A percentile compares a stretch with the other conserved stretches of the same genome.
These are phyloP conservation scores for Gastrodia elata DNA, from an alignment of 106 monocot species.

Conservation along the genomic window DNA sequence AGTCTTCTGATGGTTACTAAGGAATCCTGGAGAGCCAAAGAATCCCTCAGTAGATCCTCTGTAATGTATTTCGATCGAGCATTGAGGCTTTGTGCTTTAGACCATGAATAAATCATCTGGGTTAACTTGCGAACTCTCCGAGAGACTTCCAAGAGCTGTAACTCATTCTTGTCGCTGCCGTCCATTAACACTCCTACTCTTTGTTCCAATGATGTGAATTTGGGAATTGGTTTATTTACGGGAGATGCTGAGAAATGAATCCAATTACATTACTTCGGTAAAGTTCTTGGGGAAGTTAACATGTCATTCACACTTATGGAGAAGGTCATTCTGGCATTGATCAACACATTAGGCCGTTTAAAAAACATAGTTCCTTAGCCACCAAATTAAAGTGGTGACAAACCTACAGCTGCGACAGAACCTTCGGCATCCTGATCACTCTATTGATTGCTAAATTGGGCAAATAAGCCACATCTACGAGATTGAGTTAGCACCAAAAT, in stretches of 20 bases:
- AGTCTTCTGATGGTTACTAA: slow-evolving; percentile 39
- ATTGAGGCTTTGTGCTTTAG: slow-evolving; percentile 17
- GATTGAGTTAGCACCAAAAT: too few species aligned
- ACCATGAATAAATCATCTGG: slow-evolving; percentile 26
- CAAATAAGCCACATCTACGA: too few species aligned
- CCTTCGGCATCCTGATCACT: too few species aligned
- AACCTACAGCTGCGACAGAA: too few species aligned
- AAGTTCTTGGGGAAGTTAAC: neutral
- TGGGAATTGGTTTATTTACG: neutral
- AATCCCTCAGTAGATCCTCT: slow-evolving; percentile 35
- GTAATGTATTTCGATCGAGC: slow-evolving; percentile 22
- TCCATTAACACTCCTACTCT: slow-evolving; percentile 15
- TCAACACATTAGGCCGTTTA: neutral
- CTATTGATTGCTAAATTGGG: too few species aligned
- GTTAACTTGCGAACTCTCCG: slow-evolving; percentile 23
- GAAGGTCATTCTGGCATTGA: neutral
- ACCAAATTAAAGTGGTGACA: neutral
- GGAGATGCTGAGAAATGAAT: neutral
- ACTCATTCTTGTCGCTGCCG: slow-evolving; percentile 15
- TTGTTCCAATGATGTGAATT: neutral
- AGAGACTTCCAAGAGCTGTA: slow-evolving; percentile 28
- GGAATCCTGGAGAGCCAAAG: slow-evolving; percentile 54
- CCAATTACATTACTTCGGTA: neutral
- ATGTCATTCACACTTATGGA: neutral
- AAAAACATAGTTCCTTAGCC: neutral